Evolutionary conservation across 345 rosid genomes (phyloP), one percentile per base, ranked within the genome.

Genomic region (Dipteronia sinensis): DNA sequence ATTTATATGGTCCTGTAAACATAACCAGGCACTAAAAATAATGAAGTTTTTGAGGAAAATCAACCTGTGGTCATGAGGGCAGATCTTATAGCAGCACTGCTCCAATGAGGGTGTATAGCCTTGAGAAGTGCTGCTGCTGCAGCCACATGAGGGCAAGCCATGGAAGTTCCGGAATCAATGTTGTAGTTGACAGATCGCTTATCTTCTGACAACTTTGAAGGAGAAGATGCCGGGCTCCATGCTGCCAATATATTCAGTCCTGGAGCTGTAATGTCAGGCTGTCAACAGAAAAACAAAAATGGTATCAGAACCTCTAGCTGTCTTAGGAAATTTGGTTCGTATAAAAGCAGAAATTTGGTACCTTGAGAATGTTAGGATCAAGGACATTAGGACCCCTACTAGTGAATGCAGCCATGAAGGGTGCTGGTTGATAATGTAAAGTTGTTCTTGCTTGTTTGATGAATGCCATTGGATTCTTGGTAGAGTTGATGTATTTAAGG

Each of bases 61-160:
- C 4, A 76, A 88, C 91, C 87, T 64, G 91, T 84, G 61, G 95
- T 91, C 83, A 87, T 85, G 75, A 89, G 77, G 34, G 99, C 94
- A 23, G 99, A 93, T 87, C 94, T 84, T 80, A 95, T 85, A 13
- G 98, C 98, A 42, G 98, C 96, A 67, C 85, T 78, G 87, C 95
- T 95, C 98, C 99, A 95, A 1, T 77, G 49, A 0, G 97, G 98
- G 69, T 93, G 92, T 23, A 89, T 81, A 29, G 96, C 93, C 85
- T 74, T 91, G 68, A 93, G 90, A 67, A 93, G 96, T 17, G 93
- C 92, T 10, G 88, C 92, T 7, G 84, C 84, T 29, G 88, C 99
- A 12, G 97, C 85, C 27, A 93, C 97, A 83, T 95, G 99, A 77
- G 99, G 98, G 79, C 90, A 85, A 71, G 99, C 81, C 99, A 95